These are phyloP conservation scores for Cyclotella choctawhatcheeana DNA, from an alignment of 108 stramenopile species.

Conservation along the genomic window DNA sequence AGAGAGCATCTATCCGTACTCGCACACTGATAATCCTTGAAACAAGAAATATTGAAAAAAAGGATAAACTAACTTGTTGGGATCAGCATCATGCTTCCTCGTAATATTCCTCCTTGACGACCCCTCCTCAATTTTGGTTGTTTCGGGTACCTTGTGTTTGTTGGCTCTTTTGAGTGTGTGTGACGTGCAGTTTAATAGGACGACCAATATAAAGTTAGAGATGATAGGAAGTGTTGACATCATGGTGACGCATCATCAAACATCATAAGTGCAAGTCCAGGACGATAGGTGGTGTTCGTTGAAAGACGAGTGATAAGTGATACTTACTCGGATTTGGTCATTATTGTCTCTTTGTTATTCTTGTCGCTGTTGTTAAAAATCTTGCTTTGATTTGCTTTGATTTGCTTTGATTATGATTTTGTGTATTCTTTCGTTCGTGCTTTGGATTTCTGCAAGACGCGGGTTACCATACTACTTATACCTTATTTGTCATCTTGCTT, in stretches of 20 bases:
- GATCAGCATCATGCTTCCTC: conserved; percentile 77
- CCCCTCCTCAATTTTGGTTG: conserved; percentile 67
- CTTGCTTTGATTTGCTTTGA: background rate
- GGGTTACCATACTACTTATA: too few species aligned
- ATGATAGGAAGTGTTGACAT: background rate
- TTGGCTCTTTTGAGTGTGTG: conserved; percentile 16
- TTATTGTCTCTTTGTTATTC: conserved; percentile 11
- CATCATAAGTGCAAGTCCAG: too few species aligned
- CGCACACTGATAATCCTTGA: too few species aligned
- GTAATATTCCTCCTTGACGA: conserved; percentile 74
- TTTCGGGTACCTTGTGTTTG: conserved; percentile 71
- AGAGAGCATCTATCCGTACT: too few species aligned
- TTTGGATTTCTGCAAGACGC: too few species aligned
- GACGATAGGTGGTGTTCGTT: too few species aligned
- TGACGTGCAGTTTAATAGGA: background rate
- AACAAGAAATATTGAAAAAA: background rate
- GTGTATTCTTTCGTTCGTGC: too few species aligned
- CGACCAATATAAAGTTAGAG: background rate
- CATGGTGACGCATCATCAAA: background rate
- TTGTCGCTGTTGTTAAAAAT: background rate
- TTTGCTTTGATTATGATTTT: too few species aligned
- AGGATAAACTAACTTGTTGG: conserved; percentile 47
- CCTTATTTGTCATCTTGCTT: too few species aligned
- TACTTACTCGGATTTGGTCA: conserved; percentile 51
- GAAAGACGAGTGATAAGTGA: too few species aligned